phyloP scores from a whole-genome alignment of 352 stramenopile genomes.

The Pythium volutum region DNA sequence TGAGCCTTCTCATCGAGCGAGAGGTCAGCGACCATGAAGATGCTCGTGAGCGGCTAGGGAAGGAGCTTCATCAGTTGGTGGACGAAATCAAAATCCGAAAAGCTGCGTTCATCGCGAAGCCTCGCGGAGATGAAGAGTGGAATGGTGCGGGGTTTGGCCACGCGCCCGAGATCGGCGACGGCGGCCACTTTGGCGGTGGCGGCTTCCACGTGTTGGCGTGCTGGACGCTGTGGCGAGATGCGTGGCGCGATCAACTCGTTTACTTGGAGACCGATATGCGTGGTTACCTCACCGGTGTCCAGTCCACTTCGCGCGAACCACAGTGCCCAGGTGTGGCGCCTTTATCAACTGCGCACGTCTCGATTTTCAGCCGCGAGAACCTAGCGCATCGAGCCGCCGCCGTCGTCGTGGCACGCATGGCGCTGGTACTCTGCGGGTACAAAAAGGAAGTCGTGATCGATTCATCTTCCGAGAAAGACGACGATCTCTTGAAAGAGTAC shows the following conservation, averaged over 20 bases:
- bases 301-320: conserved; percentile 23
- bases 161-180: conserved; percentile 22
- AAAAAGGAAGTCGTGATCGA: conserved; percentile 35
- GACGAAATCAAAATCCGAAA: conserved; percentile 14
- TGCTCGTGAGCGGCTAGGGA: conserved; percentile 20
- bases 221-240: conserved; percentile 23
- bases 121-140: conserved; percentile 52
- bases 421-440: conserved; percentile 30
- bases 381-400: neutral
- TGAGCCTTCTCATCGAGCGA: conserved; percentile 21
- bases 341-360: neutral
- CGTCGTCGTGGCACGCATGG: conserved; percentile 30
- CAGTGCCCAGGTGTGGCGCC: neutral
- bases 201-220: conserved; percentile 44
- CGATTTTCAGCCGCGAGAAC: conserved; percentile 7
- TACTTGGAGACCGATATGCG: conserved; percentile 48
- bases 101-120: conserved; percentile 20
- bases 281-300: conserved; percentile 39
- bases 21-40: conserved; percentile 3
- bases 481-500: conserved; percentile 42
- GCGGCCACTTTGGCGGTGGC: conserved; percentile 27
- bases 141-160: conserved; percentile 37
- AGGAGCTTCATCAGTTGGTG: conserved; percentile 21
- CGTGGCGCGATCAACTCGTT: conserved; percentile 28
- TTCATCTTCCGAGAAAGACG: conserved; percentile 12